Conservation (phyloP, 306 rosid species). For the Astragalus membranaceus region DNA sequence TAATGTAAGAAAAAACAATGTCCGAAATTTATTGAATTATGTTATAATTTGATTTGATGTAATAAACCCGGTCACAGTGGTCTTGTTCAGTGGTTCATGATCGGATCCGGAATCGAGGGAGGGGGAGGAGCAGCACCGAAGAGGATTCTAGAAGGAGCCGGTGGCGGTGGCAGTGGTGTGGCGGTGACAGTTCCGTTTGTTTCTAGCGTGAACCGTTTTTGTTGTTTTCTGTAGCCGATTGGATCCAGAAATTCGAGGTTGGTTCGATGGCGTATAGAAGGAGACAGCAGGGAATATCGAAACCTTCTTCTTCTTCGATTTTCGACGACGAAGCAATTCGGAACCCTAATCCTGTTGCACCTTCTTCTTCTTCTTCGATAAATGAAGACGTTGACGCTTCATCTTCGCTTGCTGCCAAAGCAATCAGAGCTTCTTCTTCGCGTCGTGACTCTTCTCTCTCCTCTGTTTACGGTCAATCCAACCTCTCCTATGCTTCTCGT, state of each 20-base stretch:
- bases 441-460: constrained; percentile 83
- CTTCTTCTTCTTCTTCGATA: constrained; percentile 11
- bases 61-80: neutral
- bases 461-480: constrained; percentile 68
- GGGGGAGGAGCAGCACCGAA: neutral
- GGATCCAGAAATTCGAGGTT: neutral
- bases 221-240: neutral
- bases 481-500: constrained; percentile 27
- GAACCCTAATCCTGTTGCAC: constrained; percentile 24
- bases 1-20: too few relatives aligned
- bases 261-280: constrained; percentile 67
- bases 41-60: too few relatives aligned
- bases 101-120: constrained; percentile 9
- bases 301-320: constrained; percentile 21
- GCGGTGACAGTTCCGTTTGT: neutral
- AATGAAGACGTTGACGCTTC: constrained; percentile 7
- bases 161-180: neutral
- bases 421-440: constrained; percentile 87
- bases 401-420: constrained; percentile 88
- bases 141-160: neutral
- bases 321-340: constrained; percentile 22
- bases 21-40: too few relatives aligned
- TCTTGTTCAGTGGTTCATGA: neutral
- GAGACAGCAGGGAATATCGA: constrained; percentile 43
- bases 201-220: neutral